Conservation (phyloP, 805 yeast species). For the Yamadazyma sp. region DNA sequence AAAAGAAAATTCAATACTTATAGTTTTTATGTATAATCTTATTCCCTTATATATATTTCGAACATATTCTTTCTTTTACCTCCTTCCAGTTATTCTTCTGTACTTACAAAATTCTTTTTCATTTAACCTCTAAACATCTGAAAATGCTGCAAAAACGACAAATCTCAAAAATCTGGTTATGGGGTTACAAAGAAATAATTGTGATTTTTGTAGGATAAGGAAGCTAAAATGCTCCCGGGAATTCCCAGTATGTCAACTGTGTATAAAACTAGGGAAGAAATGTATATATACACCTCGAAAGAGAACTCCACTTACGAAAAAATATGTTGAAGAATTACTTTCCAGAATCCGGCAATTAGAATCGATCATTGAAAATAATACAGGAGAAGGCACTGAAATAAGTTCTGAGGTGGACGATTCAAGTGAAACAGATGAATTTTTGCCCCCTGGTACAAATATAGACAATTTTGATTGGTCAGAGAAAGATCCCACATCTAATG, state of each 20-base stretch:
- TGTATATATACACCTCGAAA: slow-evolving; percentile 12
- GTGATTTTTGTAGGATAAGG: slow-evolving; percentile 14
- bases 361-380: background rate
- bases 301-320: slow-evolving; percentile 9
- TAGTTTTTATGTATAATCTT: too few species aligned
- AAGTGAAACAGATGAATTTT: background rate
- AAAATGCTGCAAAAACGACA: too few species aligned
- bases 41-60: too few species aligned
- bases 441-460: too few species aligned
- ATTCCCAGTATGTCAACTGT: slow-evolving; percentile 7
- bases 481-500: background rate
- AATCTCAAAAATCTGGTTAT: too few species aligned
- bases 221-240: slow-evolving; percentile 14
- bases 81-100: too few species aligned
- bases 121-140: too few species aligned
- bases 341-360: slow-evolving; percentile 6
- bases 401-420: background rate
- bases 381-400: background rate
- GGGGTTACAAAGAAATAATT: too few species aligned
- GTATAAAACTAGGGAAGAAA: slow-evolving; percentile 8
- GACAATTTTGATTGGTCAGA: slow-evolving; percentile 8
- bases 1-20: too few species aligned
- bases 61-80: too few species aligned
- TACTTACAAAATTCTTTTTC: too few species aligned
- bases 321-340: slow-evolving; percentile 7